A percentile compares a stretch with the other conserved stretches of the same genome.
These are phyloP conservation scores for Fraxinus baroniana DNA, from an alignment of 305 asterid genomes.

Conservation along the genomic window DNA sequence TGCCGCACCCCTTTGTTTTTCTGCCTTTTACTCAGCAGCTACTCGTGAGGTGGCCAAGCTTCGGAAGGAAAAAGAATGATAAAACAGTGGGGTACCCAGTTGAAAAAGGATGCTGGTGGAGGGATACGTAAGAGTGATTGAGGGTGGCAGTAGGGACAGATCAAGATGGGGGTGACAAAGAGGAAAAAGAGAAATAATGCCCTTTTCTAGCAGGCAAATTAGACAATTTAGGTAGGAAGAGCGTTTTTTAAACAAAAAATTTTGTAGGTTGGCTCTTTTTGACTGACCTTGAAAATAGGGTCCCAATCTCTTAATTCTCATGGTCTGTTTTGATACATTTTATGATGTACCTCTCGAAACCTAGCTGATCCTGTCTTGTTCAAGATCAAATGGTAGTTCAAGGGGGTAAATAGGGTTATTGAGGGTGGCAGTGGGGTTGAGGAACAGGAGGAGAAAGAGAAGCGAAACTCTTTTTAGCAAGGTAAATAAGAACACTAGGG, in stretches of 20 bases:
- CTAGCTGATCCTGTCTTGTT: neutral
- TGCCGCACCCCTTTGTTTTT: neutral
- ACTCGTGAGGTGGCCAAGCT: neutral
- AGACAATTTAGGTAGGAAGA: neutral
- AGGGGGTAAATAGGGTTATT: neutral
- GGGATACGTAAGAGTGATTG: neutral
- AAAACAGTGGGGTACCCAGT: neutral
- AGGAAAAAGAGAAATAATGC: neutral
- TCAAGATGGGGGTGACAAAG: neutral
- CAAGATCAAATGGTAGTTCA: neutral
- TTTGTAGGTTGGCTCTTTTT: neutral
- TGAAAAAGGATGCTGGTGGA: neutral
- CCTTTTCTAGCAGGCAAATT: neutral
- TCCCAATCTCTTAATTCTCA: neutral
- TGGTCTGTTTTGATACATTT: neutral
- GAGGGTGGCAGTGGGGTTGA: neutral
- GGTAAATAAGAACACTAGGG: neutral
- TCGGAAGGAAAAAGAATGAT: neutral
- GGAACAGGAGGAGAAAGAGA: neutral
- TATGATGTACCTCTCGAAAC: neutral
- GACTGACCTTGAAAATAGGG: neutral
- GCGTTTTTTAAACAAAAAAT: neutral
- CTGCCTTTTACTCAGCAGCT: neutral
- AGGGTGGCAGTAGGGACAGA: neutral
- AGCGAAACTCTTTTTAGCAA: neutral